A percentile compares a stretch with the other conserved stretches of the same genome.
phyloP scores from a whole-genome alignment of 225 moss, liverwort and hornwort genomes.

The Neckera pumila region DNA sequence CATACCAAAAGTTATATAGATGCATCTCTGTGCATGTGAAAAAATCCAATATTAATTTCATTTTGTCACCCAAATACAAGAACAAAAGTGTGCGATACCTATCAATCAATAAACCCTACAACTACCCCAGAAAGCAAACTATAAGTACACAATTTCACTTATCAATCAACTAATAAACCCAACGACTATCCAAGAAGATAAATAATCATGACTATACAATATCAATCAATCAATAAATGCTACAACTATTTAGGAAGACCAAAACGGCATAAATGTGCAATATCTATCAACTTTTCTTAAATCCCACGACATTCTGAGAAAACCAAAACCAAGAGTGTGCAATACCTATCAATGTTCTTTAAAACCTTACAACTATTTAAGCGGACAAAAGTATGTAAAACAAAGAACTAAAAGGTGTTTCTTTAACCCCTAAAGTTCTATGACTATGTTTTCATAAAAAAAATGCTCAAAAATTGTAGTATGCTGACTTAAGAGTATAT shows the following conservation, averaged over 20 bases:
- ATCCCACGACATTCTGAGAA: too few species aligned
- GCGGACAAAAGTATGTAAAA: background rate
- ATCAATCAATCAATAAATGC: background rate
- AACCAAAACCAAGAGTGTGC: too few species aligned
- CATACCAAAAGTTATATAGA: too few species aligned
- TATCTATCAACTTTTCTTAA: too few species aligned
- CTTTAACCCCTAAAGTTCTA: too few species aligned
- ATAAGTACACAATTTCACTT: too few species aligned
- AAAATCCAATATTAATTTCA: background rate
- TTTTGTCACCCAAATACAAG: background rate
- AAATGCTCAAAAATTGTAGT: too few species aligned
- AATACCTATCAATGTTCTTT: background rate
- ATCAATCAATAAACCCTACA: background rate
- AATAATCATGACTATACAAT: background rate
- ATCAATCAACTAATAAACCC: too few species aligned
- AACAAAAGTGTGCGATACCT: background rate
- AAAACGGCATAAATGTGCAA: background rate
- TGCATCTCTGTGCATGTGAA: fast-evolving
- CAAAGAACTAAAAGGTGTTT: background rate
- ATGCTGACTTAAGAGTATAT: too few species aligned
- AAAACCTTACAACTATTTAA: background rate
- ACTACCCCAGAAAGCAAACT: fast-evolving
- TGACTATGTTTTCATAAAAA: too few species aligned
- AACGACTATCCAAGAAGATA: too few species aligned
- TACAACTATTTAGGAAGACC: background rate